These are phyloP conservation scores for Exserohilum rostratum DNA, from an alignment of 2,329 filamentous ascomycete genomes.

Conservation along the genomic window DNA sequence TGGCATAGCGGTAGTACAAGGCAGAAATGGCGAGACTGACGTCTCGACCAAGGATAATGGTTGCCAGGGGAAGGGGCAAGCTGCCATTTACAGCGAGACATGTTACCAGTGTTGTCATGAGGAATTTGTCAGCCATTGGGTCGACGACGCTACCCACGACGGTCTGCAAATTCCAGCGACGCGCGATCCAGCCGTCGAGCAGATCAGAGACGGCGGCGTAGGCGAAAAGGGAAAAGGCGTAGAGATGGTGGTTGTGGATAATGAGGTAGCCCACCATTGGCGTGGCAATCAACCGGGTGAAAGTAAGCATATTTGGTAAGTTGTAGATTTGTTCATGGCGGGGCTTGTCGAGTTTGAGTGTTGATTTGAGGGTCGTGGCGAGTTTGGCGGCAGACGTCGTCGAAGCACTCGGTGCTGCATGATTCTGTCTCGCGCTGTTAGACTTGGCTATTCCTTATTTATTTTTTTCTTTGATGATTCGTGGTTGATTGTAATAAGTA, in stretches of 20 bases:
- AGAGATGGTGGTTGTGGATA: slow-evolving; percentile 77
- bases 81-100: slow-evolving; percentile 82
- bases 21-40: slow-evolving; percentile 81
- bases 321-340: slow-evolving; percentile 90
- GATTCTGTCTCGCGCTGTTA: not conserved
- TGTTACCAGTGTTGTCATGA: slow-evolving; percentile 93
- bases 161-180: slow-evolving; percentile 84
- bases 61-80: slow-evolving; percentile 83
- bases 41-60: slow-evolving; percentile 89
- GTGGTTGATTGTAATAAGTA: too few species aligned
- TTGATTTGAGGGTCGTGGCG: slow-evolving; percentile 37
- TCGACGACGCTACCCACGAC: slow-evolving; percentile 89
- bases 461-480: not conserved
- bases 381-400: slow-evolving; percentile 26
- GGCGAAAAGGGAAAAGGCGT: slow-evolving; percentile 83
- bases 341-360: slow-evolving; percentile 36
- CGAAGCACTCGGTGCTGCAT: too few species aligned
- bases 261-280: slow-evolving; percentile 89
- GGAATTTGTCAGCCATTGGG: slow-evolving; percentile 92
- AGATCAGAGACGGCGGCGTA: slow-evolving; percentile 93
- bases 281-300: slow-evolving; percentile 80
- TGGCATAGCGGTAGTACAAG: slow-evolving; percentile 95
- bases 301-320: slow-evolving; percentile 90
- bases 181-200: slow-evolving; percentile 91
- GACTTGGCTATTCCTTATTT: not conserved